Evolutionary conservation across 345 rosid species (phyloP).

Genomic region (Durio zibethinus): DNA sequence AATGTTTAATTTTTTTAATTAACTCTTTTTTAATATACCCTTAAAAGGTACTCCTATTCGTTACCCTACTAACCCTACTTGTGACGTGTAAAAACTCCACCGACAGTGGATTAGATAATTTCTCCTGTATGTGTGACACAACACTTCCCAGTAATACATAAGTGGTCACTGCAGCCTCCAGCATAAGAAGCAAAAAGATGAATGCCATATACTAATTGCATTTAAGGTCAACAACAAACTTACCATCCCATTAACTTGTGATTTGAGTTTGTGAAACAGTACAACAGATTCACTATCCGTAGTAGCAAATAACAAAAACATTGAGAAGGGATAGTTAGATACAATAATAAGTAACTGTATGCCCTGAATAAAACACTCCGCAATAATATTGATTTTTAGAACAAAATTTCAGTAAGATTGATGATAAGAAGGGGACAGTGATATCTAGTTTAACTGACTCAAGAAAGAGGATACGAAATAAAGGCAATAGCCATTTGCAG

Average conservation of each 20-base stretch:
- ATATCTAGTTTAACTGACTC: not conserved
- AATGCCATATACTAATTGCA: constrained; percentile 69
- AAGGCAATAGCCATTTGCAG: constrained; percentile 82
- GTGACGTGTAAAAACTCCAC: no score
- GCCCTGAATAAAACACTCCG: not conserved
- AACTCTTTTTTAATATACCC: no score
- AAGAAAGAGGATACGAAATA: constrained; percentile 55
- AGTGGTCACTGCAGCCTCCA: constrained; percentile 89
- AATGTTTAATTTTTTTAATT: no score
- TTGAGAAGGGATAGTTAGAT: not conserved
- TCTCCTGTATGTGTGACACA: no score
- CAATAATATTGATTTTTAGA: not conserved
- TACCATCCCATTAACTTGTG: not conserved
- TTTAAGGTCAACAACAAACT: constrained; percentile 26
- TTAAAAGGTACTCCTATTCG: no score
- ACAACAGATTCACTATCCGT: not conserved
- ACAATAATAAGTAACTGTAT: not conserved
- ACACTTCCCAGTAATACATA: no score
- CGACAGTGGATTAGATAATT: no score
- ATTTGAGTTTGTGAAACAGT: not conserved
- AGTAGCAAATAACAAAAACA: not conserved
- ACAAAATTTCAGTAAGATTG: not conserved
- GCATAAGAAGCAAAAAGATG: constrained; percentile 55
- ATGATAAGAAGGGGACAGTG: not conserved
- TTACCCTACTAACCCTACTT: no score